Evolutionary conservation across 1,284 basidiomycete genomes (phyloP), one percentile per base, ranked within the genome.

Genomic region (Meira nashicola): DNA sequence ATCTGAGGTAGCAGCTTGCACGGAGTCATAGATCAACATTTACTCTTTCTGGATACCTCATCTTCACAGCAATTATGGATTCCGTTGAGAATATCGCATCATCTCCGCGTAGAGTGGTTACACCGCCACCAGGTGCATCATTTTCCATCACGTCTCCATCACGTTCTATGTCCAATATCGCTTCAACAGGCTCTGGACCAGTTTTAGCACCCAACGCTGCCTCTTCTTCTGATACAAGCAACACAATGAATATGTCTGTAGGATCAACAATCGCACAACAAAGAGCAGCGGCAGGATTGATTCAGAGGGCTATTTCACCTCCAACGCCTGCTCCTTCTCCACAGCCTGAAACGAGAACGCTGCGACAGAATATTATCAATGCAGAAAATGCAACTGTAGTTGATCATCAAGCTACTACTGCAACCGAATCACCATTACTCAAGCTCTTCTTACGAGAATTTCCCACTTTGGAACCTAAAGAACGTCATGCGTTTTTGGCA

Each of bases 251-350:
- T 17, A 48, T 48, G 17, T 48, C 46, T 21, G 17, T 23, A 48
- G 17, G 17, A 48, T 17, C 21, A 5, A 25, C 46, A n/a, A 21
- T 23, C 2, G 46, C 46, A 19, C 46, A 14, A 5, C n/a, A n/a
- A 17, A 48, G 17, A 48, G 17, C 46, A 25, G 46, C 46, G 12
- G 25, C 21, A 21, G 17, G 17, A 23, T 14, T 14, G 21, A 21
- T 15, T 8, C 63, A 70, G 54, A 60, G 70, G 44, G 67, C 68
- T 51, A 70, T 74, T 58, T 68, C 66, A 17, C 71, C 71, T 14
- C 71, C 71, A 0, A 74, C 71, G 2, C 71, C 71, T 14, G 71
- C 71, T 4, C 71, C 71, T 17, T 74, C 71, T 7, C 71, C 71
- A 1, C 71, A 74, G 52, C 71, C 71, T 14, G 66, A 65, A 17